Conservation (phyloP, 1,284 basidiomycete species). For the Ustilago shanxiensis region DNA sequence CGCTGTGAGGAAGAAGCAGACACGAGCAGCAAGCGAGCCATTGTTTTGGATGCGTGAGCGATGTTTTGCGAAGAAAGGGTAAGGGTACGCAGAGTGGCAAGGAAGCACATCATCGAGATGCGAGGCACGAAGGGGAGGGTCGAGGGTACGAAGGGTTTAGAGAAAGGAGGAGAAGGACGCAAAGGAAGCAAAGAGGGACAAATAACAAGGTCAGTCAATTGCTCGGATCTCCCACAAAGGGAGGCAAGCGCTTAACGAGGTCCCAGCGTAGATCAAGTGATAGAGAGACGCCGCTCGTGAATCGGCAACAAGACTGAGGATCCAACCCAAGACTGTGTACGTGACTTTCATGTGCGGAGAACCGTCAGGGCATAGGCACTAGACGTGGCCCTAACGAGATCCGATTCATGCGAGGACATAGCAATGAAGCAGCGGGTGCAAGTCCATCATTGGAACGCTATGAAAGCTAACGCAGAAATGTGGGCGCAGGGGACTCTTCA, state of each 20-base stretch:
- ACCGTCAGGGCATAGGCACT: neutral
- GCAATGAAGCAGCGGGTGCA: neutral
- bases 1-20: conserved; percentile 11
- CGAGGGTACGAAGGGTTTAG: conserved; percentile 24
- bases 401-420: neutral
- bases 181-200: conserved; percentile 1
- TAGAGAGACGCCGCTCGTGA: conserved; percentile 1
- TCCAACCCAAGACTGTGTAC: neutral
- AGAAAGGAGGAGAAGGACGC: neutral
- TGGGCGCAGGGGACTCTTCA: conserved; percentile 23
- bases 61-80: neutral
- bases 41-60: neutral
- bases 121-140: conserved; percentile 16
- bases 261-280: conserved; percentile 9
- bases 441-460: neutral
- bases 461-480: conserved; percentile 14
- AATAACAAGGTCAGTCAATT: conserved; percentile 6
- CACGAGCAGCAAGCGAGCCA: conserved; percentile 3
- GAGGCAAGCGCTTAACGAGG: conserved; percentile 25
- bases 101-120: conserved; percentile 25
- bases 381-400: conserved; percentile 1
- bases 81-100: neutral
- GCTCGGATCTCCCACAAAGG: neutral
- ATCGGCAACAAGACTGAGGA: conserved; percentile 23
- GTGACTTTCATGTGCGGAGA: conserved; percentile 1